Conservation (phyloP, 306 rosid genomes). For the Cucurbita pepo region DNA sequence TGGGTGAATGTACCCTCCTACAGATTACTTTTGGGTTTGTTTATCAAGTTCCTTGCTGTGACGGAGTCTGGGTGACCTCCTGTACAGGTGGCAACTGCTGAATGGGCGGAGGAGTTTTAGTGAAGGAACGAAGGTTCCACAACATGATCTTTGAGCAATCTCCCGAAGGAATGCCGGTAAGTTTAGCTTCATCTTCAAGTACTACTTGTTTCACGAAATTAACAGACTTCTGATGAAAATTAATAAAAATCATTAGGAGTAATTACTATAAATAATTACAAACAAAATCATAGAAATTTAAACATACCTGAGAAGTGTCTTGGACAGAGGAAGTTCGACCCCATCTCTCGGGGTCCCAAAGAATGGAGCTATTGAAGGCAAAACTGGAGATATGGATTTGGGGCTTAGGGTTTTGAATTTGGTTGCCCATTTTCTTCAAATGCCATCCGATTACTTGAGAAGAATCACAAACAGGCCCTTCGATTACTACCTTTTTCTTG, state of each 20-base stretch:
- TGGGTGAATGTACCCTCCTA: not conserved
- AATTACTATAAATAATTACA: not conserved
- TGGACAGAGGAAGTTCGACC: constrained; percentile 82
- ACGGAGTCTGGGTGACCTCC: constrained; percentile 3
- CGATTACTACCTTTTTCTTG: constrained; percentile 49
- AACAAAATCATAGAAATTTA: too few relatives aligned
- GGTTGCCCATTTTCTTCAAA: constrained; percentile 43
- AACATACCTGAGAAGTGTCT: constrained; percentile 63
- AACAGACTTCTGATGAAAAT: constrained; percentile 46
- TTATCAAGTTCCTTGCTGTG: not conserved
- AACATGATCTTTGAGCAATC: constrained; percentile 77
- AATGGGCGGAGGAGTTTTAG: constrained; percentile 14
- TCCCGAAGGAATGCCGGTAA: constrained; percentile 72
- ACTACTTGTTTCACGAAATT: constrained; percentile 92
- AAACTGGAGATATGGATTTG: constrained; percentile 73
- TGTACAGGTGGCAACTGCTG: constrained; percentile 10
- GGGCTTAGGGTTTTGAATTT: constrained; percentile 33
- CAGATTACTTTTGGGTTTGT: not conserved
- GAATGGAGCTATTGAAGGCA: constrained; percentile 83
- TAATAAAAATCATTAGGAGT: not conserved
- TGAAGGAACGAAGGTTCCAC: constrained; percentile 47
- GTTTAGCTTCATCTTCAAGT: constrained; percentile 72
- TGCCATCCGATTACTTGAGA: constrained; percentile 92
- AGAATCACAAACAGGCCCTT: constrained; percentile 89
- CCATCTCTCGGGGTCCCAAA: constrained; percentile 98